Evolutionary conservation across 2,329 filamentous ascomycete genomes (phyloP).

Genomic region (Didymosphaeria variabile): DNA sequence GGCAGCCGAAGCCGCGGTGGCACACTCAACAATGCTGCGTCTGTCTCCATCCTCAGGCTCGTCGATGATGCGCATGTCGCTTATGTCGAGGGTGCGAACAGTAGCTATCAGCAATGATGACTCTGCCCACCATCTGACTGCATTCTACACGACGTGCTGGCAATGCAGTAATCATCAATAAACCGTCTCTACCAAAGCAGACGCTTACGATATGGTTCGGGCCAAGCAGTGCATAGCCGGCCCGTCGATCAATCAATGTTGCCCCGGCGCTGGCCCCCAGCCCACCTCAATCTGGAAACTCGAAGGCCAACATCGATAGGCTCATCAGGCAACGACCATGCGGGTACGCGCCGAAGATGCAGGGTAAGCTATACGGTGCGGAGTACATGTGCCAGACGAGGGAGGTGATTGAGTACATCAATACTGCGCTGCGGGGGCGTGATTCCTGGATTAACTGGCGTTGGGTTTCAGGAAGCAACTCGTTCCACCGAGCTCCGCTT

Average conservation of each 20-base stretch:
- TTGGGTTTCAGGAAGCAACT: not conserved
- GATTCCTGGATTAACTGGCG: not conserved
- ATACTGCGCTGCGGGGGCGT: not conserved
- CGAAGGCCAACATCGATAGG: slow-evolving; percentile 4
- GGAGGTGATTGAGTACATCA: not conserved
- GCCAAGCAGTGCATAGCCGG: slow-evolving; percentile 5
- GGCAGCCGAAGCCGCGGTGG: not conserved
- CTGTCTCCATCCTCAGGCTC: not conserved
- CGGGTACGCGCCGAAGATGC: slow-evolving; percentile 8
- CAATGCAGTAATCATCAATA: slow-evolving; percentile 1
- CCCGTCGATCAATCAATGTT: slow-evolving; percentile 11
- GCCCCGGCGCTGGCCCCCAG: slow-evolving; percentile 4
- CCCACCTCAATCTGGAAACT: not conserved
- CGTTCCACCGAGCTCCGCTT: not conserved
- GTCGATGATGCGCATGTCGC: too few relatives aligned
- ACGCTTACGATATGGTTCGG: not conserved
- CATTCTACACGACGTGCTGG: not conserved
- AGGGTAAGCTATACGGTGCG: not conserved
- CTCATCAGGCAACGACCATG: not conserved
- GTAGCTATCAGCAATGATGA: not conserved
- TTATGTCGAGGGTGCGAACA: too few relatives aligned
- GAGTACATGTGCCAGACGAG: not conserved
- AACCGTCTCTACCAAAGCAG: slow-evolving; percentile 2
- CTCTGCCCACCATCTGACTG: not conserved
- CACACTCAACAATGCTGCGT: not conserved